Evolutionary conservation across 495 filamentous ascomycete genomes (phyloP), one percentile per base, ranked within the genome.

Genomic region (Amorphotheca resinae): DNA sequence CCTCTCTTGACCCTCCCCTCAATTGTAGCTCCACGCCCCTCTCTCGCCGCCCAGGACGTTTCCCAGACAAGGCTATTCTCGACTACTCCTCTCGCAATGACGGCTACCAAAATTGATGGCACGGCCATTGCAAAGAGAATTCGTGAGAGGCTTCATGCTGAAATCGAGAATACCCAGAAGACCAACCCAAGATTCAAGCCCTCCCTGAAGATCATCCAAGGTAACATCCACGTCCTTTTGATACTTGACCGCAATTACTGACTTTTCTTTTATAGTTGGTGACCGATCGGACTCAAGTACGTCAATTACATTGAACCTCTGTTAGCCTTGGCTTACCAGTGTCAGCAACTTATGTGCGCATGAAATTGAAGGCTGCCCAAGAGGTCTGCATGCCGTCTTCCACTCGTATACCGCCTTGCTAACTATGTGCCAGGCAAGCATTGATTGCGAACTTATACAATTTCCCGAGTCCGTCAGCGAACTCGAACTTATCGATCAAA

Each of bases 291-390:
- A 98, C 68, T 95, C 89, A 17, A 87, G 89, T 91, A 68, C 59
- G 82, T 64, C 21, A 36, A n/a, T 42, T 47, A 45, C 20, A 7
- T 32, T 38, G 22, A 38, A 36, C 21, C 15, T 22, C 22, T 30
- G 1, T 16, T 32, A 33, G 16, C 38, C n/a, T 25, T 12, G 7
- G 26, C 45, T 52, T 16, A 49, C 39, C 18, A 11, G 50, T 52
- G n/a, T 50, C 54, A 91, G 84, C 81, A 59, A 96, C 91, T 30
- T 98, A 98, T 84, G 88, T 98, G 61, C 86, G 87, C 65, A 98
- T 98, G 91, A 98, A 98, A 66, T 62, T 95, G 55, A 96, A 95
- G 70, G 91, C 91, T 43, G 91, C 91, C 22, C 73, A 88, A 60
- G 89, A 98, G 74, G 85, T 89, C 67, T 39, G 56, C 46, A 33